phyloP scores from a whole-genome alignment of 2,329 filamentous ascomycete genomes.

The Epichloe festucae region DNA sequence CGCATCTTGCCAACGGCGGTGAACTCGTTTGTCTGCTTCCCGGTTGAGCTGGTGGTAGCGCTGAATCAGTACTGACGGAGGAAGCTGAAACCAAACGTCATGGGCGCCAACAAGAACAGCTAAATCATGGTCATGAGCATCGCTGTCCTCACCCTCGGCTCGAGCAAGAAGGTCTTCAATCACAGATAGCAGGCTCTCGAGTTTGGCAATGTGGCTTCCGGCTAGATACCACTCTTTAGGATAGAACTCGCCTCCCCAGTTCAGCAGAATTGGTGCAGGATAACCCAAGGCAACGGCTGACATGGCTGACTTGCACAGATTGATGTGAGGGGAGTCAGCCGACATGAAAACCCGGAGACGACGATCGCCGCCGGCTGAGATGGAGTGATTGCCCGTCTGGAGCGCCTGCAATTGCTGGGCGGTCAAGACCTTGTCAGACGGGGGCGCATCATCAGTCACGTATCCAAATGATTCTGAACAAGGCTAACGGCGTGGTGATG shows the following conservation, averaged over 20 bases:
- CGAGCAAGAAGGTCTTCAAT: slow-evolving; percentile 13
- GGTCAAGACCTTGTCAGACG: neutral
- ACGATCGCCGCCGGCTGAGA: slow-evolving; percentile 9
- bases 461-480: neutral
- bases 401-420: slow-evolving; percentile 2
- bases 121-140: slow-evolving; percentile 8
- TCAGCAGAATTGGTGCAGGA: slow-evolving; percentile 22
- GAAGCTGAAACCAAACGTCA: slow-evolving; percentile 27
- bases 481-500: neutral
- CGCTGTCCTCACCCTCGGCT: slow-evolving; percentile 5
- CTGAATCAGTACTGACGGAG: slow-evolving; percentile 23
- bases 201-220: slow-evolving; percentile 26
- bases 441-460: neutral
- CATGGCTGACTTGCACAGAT: slow-evolving; percentile 26
- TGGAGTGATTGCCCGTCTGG: neutral
- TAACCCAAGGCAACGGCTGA: slow-evolving; percentile 25
- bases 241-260: slow-evolving; percentile 26
- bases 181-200: slow-evolving; percentile 15
- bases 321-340: slow-evolving; percentile 22
- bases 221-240: slow-evolving; percentile 23
- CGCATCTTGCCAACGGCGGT: slow-evolving; percentile 12
- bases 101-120: slow-evolving; percentile 25
- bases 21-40: slow-evolving; percentile 19
- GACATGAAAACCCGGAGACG: slow-evolving; percentile 26
- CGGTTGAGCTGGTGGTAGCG: slow-evolving; percentile 23